Percentiles rank a stretch among this genome's conserved stretches.
Conservation (phyloP, 2,329 filamentous ascomycete species). For the Ceratocystiopsis brevicomis region DNA sequence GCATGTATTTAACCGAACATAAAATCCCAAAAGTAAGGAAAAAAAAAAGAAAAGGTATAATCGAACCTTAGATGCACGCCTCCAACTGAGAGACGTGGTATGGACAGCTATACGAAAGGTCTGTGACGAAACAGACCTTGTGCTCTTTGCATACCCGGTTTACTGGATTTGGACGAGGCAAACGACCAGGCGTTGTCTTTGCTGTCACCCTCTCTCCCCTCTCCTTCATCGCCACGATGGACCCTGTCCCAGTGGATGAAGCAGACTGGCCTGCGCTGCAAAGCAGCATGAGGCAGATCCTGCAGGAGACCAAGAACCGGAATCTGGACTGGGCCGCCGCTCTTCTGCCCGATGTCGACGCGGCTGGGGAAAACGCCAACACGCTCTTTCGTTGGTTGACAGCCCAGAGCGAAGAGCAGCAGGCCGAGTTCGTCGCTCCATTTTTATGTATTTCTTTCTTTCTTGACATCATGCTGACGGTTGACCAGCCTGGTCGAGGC, state of each 20-base stretch:
- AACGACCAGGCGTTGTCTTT: background rate
- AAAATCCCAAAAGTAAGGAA: background rate
- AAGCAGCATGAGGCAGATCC: too few species aligned
- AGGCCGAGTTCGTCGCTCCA: conserved; percentile 2
- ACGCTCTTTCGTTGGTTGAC: conserved; percentile 12
- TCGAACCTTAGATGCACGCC: background rate
- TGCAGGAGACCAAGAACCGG: too few species aligned
- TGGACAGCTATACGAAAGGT: too few species aligned
- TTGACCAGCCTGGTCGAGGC: conserved; percentile 6
- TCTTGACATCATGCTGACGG: background rate
- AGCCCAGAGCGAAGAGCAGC: conserved; percentile 6
- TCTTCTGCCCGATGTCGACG: conserved; percentile 9
- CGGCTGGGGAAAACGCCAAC: conserved; percentile 12
- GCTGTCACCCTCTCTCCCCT: too few species aligned
- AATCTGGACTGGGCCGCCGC: too few species aligned
- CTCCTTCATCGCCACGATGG: background rate
- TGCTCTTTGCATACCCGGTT: too few species aligned
- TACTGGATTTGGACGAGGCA: background rate
- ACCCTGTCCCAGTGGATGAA: too few species aligned
- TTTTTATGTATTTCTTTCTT: background rate
- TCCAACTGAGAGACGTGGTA: too few species aligned
- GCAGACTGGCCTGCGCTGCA: too few species aligned
- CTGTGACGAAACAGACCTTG: too few species aligned
- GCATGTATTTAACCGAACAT: background rate
- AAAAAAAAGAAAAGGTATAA: conserved; percentile 2